Evolutionary conservation across 1,139 yeast species (phyloP).

Genomic region (Nakaseomyces nivariensis): DNA sequence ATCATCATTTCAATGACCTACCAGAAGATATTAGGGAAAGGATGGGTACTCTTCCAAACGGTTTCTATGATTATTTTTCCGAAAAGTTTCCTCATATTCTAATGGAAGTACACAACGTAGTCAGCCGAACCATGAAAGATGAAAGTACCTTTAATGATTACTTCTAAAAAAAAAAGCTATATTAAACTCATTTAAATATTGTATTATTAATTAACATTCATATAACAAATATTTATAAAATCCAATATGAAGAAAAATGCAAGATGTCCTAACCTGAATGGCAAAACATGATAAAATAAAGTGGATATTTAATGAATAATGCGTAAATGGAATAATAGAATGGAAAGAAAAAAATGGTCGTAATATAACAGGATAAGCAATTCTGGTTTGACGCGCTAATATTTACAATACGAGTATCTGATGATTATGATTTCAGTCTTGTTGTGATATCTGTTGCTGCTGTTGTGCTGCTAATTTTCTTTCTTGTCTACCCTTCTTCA

Average conservation of each 20-base stretch:
- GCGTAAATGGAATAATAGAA: neutral
- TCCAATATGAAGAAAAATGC: neutral
- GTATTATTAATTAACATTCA: neutral
- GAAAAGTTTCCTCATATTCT: conserved; percentile 66
- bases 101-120: conserved; percentile 64
- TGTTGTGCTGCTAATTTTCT: conserved; percentile 43
- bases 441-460: neutral
- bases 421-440: neutral
- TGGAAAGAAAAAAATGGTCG: neutral
- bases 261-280: neutral
- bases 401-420: neutral
- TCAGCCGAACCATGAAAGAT: conserved; percentile 43
- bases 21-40: conserved; percentile 50
- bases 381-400: neutral
- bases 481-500: conserved; percentile 79
- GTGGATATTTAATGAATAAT: neutral
- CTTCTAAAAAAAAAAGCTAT: conserved; percentile 27
- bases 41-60: conserved; percentile 77
- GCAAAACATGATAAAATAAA: neutral
- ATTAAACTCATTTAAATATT: neutral
- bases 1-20: conserved; percentile 86
- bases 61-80: conserved; percentile 70
- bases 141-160: conserved; percentile 55
- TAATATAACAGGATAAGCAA: neutral
- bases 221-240: conserved; percentile 3